Conservation (phyloP, 2,329 filamentous ascomycete genomes). For the Decorospora gaudefroyi region DNA sequence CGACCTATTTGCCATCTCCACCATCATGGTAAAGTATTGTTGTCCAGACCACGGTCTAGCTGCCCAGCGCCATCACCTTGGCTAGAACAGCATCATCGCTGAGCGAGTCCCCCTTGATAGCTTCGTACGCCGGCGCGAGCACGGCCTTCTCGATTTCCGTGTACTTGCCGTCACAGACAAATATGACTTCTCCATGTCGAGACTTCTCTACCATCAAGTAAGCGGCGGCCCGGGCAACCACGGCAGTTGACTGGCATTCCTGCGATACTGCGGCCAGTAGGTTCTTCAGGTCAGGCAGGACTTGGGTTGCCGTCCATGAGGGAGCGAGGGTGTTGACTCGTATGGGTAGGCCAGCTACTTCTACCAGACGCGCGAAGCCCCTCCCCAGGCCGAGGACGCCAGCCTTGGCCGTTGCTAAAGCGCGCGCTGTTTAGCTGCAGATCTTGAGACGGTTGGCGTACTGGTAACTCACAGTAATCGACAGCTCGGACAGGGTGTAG, state of each 20-base stretch:
- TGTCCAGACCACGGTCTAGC: too few species aligned
- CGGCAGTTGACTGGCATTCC: slow-evolving; percentile 51
- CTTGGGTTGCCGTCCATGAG: slow-evolving; percentile 59
- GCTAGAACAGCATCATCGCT: slow-evolving; percentile 31
- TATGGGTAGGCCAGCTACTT: slow-evolving; percentile 51
- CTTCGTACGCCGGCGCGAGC: slow-evolving; percentile 24
- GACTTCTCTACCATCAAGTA: slow-evolving; percentile 56
- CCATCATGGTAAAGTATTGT: too few species aligned
- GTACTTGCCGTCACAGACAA: slow-evolving; percentile 55
- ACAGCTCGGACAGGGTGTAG: slow-evolving; percentile 57
- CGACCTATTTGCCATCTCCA: too few species aligned
- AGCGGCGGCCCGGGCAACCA: slow-evolving; percentile 56
- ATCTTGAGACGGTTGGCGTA: background rate
- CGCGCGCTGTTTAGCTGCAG: slow-evolving; percentile 1
- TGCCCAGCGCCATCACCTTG: slow-evolving; percentile 20
- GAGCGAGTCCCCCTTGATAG: slow-evolving; percentile 23
- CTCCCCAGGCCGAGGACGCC: slow-evolving; percentile 60
- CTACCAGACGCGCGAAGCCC: slow-evolving; percentile 51
- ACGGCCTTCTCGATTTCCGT: slow-evolving; percentile 59
- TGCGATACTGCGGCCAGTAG: slow-evolving; percentile 46
- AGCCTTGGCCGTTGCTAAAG: slow-evolving; percentile 58
- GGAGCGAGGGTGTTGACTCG: slow-evolving; percentile 62
- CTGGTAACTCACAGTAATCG: slow-evolving; percentile 54
- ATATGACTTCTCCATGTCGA: slow-evolving; percentile 59
- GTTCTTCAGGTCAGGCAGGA: slow-evolving; percentile 53